Conservation (phyloP, 148 eudicot species). For the Pharnaceum exiguum region DNA sequence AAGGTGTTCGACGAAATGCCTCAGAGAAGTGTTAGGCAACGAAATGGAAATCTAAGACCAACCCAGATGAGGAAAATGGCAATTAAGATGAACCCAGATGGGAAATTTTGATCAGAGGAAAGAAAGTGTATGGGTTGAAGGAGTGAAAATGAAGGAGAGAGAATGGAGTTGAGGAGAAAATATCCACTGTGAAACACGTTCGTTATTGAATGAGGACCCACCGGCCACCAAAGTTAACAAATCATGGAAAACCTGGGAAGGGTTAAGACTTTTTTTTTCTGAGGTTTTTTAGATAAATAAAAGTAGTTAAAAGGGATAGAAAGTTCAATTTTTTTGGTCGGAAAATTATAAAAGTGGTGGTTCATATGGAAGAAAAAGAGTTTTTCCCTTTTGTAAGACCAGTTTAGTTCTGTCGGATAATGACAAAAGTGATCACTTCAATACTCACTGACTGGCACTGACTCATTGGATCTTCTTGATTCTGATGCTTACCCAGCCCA, state of each 20-base stretch:
- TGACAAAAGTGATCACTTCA: too few species aligned
- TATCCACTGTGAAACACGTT: constrained; percentile 2
- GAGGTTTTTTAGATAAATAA: constrained; percentile 18
- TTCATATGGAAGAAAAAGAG: too few species aligned
- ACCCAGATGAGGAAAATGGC: constrained; percentile 9
- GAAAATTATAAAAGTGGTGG: too few species aligned
- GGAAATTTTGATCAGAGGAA: neutral
- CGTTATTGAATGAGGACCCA: neutral
- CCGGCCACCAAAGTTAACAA: neutral
- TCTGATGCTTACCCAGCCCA: too few species aligned
- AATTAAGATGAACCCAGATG: constrained; percentile 8
- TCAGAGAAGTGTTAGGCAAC: constrained; percentile 15
- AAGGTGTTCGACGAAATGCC: constrained; percentile 45
- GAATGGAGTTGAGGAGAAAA: neutral
- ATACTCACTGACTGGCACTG: too few species aligned
- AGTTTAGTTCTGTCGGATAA: too few species aligned
- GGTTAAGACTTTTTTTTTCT: too few species aligned
- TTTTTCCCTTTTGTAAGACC: too few species aligned
- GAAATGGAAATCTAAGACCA: neutral
- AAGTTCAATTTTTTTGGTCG: too few species aligned
- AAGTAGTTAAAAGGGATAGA: neutral
- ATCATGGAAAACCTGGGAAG: constrained; percentile 25
- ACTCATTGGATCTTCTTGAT: too few species aligned
- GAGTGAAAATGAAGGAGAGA: neutral
- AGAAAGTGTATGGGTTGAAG: neutral